Conservation (phyloP, 371 early-diverging fungal species). For the Chytridium lagenaria region DNA sequence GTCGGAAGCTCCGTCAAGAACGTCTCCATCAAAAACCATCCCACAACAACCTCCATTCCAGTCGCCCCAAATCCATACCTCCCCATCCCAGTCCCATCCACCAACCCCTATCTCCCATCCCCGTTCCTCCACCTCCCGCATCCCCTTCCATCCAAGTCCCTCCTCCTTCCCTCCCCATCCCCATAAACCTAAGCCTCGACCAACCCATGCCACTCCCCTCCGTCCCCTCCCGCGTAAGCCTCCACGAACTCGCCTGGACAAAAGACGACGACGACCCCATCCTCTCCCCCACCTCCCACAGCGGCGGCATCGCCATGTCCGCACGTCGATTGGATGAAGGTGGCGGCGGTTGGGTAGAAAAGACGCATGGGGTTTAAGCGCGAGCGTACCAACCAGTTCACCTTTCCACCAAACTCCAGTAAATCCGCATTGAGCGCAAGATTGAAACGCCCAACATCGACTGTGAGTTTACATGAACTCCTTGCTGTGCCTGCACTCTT, state of each 20-base stretch:
- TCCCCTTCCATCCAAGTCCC: no score
- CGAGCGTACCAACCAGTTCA: no score
- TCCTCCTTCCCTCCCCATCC: neutral
- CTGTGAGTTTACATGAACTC: neutral
- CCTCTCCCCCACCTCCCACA: no score
- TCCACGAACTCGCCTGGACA: constrained; percentile 9
- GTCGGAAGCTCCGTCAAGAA: no score
- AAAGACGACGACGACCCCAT: neutral
- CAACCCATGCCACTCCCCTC: constrained; percentile 9
- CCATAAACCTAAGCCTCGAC: constrained; percentile 6
- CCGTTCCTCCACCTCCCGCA: no score
- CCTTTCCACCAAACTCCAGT: no score
- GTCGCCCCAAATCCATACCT: no score
- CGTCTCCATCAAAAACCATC: no score
- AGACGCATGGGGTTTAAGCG: neutral
- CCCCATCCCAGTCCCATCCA: no score
- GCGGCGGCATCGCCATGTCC: neutral
- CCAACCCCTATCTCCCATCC: no score
- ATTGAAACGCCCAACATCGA: neutral
- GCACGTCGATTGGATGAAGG: constrained; percentile 1
- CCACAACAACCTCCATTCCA: no score
- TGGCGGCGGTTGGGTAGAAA: neutral
- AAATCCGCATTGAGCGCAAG: neutral
- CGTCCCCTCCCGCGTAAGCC: constrained; percentile 5
- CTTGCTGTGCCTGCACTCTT: neutral